Conservation (phyloP, 768 basidiomycete genomes). For the Naematelia encephala region DNA sequence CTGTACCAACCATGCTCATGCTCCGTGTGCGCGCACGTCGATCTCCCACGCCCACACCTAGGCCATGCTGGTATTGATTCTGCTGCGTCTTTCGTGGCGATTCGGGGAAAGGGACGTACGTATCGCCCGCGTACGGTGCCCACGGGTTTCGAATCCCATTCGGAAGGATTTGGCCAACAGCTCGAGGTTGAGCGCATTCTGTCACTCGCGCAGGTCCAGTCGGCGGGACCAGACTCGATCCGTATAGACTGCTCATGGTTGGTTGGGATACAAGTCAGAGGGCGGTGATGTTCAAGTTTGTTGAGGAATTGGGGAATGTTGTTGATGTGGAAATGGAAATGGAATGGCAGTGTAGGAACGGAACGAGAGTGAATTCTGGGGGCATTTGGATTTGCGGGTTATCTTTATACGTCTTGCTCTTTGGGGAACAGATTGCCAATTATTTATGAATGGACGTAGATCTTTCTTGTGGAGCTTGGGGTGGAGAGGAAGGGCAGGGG, state of each 20-base stretch:
- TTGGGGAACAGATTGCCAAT: no score
- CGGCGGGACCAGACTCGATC: no score
- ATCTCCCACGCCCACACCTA: not conserved
- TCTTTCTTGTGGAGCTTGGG: no score
- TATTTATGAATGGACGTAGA: no score
- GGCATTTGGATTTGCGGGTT: constrained; percentile 18
- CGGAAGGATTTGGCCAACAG: constrained; percentile 12
- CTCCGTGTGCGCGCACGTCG: not conserved
- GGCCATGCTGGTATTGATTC: not conserved
- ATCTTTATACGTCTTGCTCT: not conserved
- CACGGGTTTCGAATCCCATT: constrained; percentile 36
- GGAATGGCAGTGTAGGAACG: constrained; percentile 13
- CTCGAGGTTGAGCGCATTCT: not conserved
- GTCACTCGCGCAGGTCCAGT: constrained; percentile 6
- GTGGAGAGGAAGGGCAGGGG: no score
- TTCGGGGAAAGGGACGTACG: constrained; percentile 21
- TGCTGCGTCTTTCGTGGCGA: not conserved
- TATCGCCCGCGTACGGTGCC: constrained; percentile 29
- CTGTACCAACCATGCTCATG: not conserved
- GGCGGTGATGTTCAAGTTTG: constrained; percentile 4
- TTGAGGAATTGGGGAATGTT: constrained; percentile 11
- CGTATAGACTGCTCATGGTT: no score
- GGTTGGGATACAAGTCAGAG: no score
- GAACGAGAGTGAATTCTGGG: constrained; percentile 26
- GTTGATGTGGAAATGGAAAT: constrained; percentile 11